Conservation (phyloP, 176 grass and related monocot species). For the Alopecurus myosuroides region DNA sequence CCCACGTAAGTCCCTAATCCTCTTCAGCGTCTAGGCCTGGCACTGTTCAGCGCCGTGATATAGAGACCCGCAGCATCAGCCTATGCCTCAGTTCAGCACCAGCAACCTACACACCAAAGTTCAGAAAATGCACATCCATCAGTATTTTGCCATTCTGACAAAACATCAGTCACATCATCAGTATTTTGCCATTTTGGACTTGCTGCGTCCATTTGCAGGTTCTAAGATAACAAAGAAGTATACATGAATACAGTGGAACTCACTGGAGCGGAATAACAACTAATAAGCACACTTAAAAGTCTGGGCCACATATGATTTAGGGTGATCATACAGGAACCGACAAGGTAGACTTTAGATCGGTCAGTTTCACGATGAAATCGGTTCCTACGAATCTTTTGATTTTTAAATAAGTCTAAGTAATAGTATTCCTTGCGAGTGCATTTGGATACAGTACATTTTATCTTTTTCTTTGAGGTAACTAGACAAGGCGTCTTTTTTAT, state of each 20-base stretch:
- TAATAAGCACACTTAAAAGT: background rate
- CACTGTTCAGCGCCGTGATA: no score
- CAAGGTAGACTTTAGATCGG: background rate
- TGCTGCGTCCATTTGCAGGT: conserved; percentile 9
- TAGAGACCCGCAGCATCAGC: no score
- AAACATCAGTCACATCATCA: conserved; percentile 14
- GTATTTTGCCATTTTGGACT: background rate
- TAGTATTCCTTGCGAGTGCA: background rate
- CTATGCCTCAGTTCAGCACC: no score
- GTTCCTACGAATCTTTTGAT: background rate
- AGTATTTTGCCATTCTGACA: conserved; percentile 91
- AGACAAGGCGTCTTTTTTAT: background rate
- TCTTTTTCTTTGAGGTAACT: background rate
- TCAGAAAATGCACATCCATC: no score
- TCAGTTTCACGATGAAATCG: background rate
- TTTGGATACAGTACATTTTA: background rate
- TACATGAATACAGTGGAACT: background rate
- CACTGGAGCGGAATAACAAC: background rate
- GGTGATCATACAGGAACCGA: background rate
- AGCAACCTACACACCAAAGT: no score
- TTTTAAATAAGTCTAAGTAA: background rate
- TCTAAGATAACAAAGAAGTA: background rate
- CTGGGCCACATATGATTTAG: no score
- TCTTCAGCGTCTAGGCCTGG: no score
- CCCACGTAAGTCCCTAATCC: no score